Percentiles rank a stretch among this genome's conserved stretches.
Evolutionary conservation across 495 filamentous ascomycete species (phyloP).

Genomic region (Aspergillus olivimuriae): DNA sequence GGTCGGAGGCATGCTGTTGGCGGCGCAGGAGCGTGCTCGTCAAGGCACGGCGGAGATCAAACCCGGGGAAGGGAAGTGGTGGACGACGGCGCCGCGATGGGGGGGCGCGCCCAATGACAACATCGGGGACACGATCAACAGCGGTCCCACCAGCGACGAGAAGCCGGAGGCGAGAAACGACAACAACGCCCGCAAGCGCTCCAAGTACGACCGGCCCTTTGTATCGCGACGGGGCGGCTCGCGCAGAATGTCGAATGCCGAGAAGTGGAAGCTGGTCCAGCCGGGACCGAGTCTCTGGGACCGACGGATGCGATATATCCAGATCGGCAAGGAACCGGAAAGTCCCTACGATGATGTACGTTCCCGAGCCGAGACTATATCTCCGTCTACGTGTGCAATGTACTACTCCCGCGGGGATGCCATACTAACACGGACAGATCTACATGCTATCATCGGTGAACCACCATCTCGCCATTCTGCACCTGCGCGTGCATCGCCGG

Average conservation of each 20-base stretch:
- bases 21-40: slow-evolving; percentile 76
- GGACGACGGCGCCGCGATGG: slow-evolving; percentile 67
- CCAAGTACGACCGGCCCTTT: slow-evolving; percentile 30
- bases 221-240: slow-evolving; percentile 27
- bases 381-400: no score
- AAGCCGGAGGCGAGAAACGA: slow-evolving; percentile 15
- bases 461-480: slow-evolving; percentile 72
- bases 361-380: background rate
- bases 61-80: slow-evolving; percentile 76
- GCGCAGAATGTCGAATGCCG: slow-evolving; percentile 29
- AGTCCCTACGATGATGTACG: slow-evolving; percentile 51
- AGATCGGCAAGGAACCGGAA: slow-evolving; percentile 56
- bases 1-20: slow-evolving; percentile 63
- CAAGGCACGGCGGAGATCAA: slow-evolving; percentile 59
- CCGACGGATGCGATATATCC: slow-evolving; percentile 62
- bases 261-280: slow-evolving; percentile 48
- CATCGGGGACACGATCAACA: slow-evolving; percentile 44
- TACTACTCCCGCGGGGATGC: no score
- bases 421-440: slow-evolving; percentile 43
- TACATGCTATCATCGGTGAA: slow-evolving; percentile 78
- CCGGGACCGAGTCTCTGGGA: slow-evolving; percentile 69
- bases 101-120: slow-evolving; percentile 65
- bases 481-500: slow-evolving; percentile 61
- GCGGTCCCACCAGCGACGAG: slow-evolving; percentile 18
- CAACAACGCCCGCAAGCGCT: slow-evolving; percentile 37